Evolutionary conservation across 2,329 filamentous ascomycete genomes (phyloP).

Genomic region (Epichloe hybrida): DNA sequence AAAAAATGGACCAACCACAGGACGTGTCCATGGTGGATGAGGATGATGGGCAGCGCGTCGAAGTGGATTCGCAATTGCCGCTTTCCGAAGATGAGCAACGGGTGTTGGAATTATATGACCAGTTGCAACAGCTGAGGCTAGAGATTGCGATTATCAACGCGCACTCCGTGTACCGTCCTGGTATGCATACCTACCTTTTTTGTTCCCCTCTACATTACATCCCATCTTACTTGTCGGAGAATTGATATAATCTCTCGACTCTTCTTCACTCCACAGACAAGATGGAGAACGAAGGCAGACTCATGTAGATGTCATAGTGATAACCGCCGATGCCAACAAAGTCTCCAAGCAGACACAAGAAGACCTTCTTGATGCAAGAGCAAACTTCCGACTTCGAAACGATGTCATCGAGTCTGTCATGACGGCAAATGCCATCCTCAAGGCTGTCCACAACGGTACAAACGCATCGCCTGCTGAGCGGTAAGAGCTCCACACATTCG

Average conservation of each 20-base stretch:
- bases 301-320: not conserved
- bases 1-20: slow-evolving; percentile 1
- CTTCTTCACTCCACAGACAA: not conserved
- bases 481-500: slow-evolving; percentile 27
- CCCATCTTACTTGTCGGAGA: not conserved
- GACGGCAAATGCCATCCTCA: slow-evolving; percentile 61
- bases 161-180: slow-evolving; percentile 22
- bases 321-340: slow-evolving; percentile 24
- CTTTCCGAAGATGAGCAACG: slow-evolving; percentile 54
- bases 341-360: slow-evolving; percentile 45
- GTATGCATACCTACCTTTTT: slow-evolving; percentile 14
- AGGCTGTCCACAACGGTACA: slow-evolving; percentile 58
- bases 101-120: slow-evolving; percentile 57
- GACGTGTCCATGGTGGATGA: slow-evolving; percentile 16
- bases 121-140: slow-evolving; percentile 55
- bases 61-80: slow-evolving; percentile 29
- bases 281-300: not conserved
- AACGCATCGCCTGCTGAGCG: slow-evolving; percentile 53
- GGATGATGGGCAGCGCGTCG: slow-evolving; percentile 6
- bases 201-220: too few relatives aligned
- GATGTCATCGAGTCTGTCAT: slow-evolving; percentile 56
- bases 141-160: slow-evolving; percentile 55
- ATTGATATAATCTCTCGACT: not conserved
- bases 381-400: slow-evolving; percentile 55
- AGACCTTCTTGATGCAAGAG: slow-evolving; percentile 56